Base-by-base conservation (phyloP, 2,329 filamentous ascomycete species). In the Aspergillus sp. region DNA sequence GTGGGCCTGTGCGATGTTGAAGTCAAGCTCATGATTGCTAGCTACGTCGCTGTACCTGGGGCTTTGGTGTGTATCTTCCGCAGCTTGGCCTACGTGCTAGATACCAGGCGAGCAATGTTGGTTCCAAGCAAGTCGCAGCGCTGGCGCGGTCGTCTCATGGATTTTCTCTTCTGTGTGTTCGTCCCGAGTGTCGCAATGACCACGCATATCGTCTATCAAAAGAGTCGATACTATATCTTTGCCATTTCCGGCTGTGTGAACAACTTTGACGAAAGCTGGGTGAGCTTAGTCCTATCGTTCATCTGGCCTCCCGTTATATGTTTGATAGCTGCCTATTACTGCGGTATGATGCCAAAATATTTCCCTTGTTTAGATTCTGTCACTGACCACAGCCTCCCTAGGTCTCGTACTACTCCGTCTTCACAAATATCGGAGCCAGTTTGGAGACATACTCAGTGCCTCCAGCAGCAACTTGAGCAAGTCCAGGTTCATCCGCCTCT, bases 1-100 rank as follows among this genome's bases (percentile, higher is more conserved):
- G 56, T 60, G 5, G 75, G 73, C 2, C 75, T 83, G 45, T 88
- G 84, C 63, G 83, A 88, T 59, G 66, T 87, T 39, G 73, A 85
- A 52, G 70, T 75, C 42, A 81, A 82, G 48, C 55, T 86, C 30
- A 71, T 76, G 46, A 68, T 78, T 26, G 79, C 75, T 4, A 65
- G 71, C 7, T 70, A 70, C 12, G 69, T 79, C 1, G 79, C 74
- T 1, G 61, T 80, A 11, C 68, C 77, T 4, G 75, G 76, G 7
- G 69, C 74, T 6, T 57, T 81, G 7, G 64, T 73, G 26, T 79
- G 81, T 56, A 77, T 87, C 39, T 75, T 84, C 46, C 73, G 79
- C 38, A 76, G 72, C 37, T 71, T 87, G 11, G 79, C 81, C 9
- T 66, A 64, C 13, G 79, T 83, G 30, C 71, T 87, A 61, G 75